Evolutionary conservation across 2,329 filamentous ascomycete genomes (phyloP), one percentile per base, ranked within the genome.

Genomic region (Clarireedia paspali): DNA sequence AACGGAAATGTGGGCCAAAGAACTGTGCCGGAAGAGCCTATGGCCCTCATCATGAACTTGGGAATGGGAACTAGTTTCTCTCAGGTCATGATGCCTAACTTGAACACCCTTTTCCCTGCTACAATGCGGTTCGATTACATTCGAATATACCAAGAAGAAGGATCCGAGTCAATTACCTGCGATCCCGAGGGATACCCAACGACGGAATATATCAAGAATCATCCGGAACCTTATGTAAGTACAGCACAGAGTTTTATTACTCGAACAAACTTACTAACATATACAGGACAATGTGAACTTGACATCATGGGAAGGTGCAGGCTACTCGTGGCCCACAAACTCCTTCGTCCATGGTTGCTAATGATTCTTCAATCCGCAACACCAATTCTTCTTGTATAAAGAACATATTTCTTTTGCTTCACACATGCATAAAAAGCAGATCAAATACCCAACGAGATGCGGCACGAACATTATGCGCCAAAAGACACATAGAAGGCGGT

Each of bases 1-100:
- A 88, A 88, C 59, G 86, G 85, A 56, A 89, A 89, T 65, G 72
- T 89, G 56, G 85, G 83, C 6, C 80, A 85, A 62, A 75, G 85
- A 61, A 70, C 79, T 20, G 80, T 88, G 51, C 83, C 85, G 0
- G 72, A 82, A 61, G 85, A 89, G 66, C 86, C 86, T 2, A 77
- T 89, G 81, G 67, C 82, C 1, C 71, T 88, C 17, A 75, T 88
- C 62, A 76, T 83, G 72, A 89, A 89, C 66, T 80, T 88, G 63
- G 86, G 85, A 64, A 87, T 89, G 80, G 84, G 81, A 4, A 76
- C 77, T 63, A 81, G 79, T 69, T 88, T 88, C 68, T 80, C 85
- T 0, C 68, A 74, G 5, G 72, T 88, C 59, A 82, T 87, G 64
- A 69, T 82, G 57, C 76, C 75, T 1, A 80, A 78, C 27, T 70